Percentiles rank a stretch among this genome's conserved stretches.
Evolutionary conservation across 495 filamentous ascomycete genomes (phyloP).

Genomic region (Aspergillus homomorphus): DNA sequence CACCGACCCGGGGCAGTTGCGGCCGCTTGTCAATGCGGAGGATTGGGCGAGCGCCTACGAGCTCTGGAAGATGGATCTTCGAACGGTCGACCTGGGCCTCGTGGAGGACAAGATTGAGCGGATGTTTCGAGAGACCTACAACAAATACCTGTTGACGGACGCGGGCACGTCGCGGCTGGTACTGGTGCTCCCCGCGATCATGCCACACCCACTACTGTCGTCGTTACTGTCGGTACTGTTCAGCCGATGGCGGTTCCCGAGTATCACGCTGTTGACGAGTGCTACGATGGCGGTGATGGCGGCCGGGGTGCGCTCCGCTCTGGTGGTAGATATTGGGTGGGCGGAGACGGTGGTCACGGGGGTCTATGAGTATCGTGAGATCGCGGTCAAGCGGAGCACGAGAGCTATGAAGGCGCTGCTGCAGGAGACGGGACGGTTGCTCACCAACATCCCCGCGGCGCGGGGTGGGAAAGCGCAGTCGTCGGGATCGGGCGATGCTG

Average conservation of each 20-base stretch:
- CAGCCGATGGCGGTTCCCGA: constrained; percentile 71
- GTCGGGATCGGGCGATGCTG: constrained; percentile 14
- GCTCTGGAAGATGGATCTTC: constrained; percentile 75
- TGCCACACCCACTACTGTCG: constrained; percentile 77
- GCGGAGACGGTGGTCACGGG: constrained; percentile 76
- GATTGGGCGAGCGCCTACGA: constrained; percentile 72
- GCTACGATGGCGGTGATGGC: constrained; percentile 69
- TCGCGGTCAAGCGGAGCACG: constrained; percentile 61
- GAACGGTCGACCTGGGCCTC: constrained; percentile 68
- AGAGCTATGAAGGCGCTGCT: constrained; percentile 69
- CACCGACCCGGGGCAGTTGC: constrained; percentile 16
- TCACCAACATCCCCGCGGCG: constrained; percentile 41
- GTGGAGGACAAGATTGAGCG: constrained; percentile 88
- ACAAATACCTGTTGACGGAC: constrained; percentile 73
- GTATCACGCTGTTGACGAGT: constrained; percentile 74
- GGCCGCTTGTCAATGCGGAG: constrained; percentile 43
- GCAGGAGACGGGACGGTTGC: constrained; percentile 63
- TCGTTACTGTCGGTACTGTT: constrained; percentile 73
- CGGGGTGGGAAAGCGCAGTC: constrained; percentile 1
- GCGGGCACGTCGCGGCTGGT: constrained; percentile 72
- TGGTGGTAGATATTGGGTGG: constrained; percentile 92
- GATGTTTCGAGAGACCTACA: constrained; percentile 77
- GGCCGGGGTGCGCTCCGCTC: constrained; percentile 73
- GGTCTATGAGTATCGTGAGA: constrained; percentile 85
- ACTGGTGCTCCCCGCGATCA: constrained; percentile 69